These are phyloP conservation scores for Boletus coccyginus DNA, from an alignment of 768 basidiomycete species.

Conservation along the genomic window DNA sequence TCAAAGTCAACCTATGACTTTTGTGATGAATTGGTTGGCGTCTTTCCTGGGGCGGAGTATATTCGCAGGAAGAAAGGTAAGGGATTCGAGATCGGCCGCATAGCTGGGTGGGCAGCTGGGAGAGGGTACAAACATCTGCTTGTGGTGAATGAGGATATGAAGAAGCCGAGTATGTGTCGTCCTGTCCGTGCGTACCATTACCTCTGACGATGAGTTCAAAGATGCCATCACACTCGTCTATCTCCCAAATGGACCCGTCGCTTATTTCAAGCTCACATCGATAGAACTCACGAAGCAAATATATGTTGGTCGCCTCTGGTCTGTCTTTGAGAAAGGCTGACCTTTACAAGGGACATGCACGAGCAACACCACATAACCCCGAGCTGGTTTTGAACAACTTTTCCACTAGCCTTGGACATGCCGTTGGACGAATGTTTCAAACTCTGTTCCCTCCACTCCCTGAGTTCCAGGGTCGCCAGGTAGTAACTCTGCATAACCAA, in stretches of 20 bases:
- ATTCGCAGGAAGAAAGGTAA: conserved; percentile 83
- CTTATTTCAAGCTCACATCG: conserved; percentile 92
- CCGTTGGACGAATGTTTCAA: conserved; percentile 93
- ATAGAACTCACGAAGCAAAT: conserved; percentile 85
- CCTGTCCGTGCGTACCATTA: neutral
- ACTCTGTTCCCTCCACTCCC: conserved; percentile 94
- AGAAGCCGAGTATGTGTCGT: conserved; percentile 76
- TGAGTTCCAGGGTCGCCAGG: conserved; percentile 94
- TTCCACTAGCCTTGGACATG: conserved; percentile 89
- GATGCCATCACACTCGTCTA: conserved; percentile 92
- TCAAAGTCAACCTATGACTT: conserved; percentile 90
- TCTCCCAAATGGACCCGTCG: conserved; percentile 89
- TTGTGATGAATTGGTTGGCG: conserved; percentile 83
- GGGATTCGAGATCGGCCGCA: conserved; percentile 86
- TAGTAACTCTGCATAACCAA: conserved; percentile 96
- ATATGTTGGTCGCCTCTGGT: conserved; percentile 51
- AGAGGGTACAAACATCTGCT: conserved; percentile 85
- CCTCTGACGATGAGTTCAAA: conserved; percentile 31
- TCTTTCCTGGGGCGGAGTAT: conserved; percentile 93
- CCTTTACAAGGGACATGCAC: conserved; percentile 74
- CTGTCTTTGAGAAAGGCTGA: neutral
- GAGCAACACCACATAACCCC: conserved; percentile 88
- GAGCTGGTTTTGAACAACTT: conserved; percentile 96
- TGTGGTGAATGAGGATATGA: conserved; percentile 95
- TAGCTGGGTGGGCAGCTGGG: conserved; percentile 90